phyloP scores from a whole-genome alignment of 2,329 filamentous ascomycete genomes.

The Coniochaeta sp. region DNA sequence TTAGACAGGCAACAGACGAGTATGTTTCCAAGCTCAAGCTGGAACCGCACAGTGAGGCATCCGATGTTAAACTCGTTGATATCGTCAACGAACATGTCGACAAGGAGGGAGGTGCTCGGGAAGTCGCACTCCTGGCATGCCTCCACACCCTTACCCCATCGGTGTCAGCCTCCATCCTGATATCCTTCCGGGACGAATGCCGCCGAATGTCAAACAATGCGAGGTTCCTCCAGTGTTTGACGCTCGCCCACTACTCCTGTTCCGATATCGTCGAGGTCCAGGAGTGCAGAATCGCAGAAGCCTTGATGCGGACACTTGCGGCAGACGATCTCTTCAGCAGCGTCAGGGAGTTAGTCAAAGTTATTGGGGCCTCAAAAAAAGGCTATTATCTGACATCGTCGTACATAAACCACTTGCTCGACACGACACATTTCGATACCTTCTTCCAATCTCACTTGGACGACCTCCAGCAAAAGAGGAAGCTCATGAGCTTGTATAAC shows the following conservation, averaged over 20 bases:
- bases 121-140: slow-evolving; percentile 8
- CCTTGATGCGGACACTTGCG: slow-evolving; percentile 6
- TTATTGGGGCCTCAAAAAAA: slow-evolving; percentile 3
- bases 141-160: slow-evolving; percentile 7
- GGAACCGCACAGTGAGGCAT: slow-evolving; percentile 1
- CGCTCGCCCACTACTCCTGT: slow-evolving; percentile 3
- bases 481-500: slow-evolving; percentile 9
- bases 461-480: slow-evolving; percentile 4
- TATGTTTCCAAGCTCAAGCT: slow-evolving; percentile 7
- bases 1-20: slow-evolving; percentile 7
- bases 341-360: slow-evolving; percentile 6
- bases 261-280: slow-evolving; percentile 1
- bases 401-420: slow-evolving; percentile 6
- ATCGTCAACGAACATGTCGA: slow-evolving; percentile 7
- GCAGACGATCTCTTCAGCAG: slow-evolving; percentile 7
- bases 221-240: slow-evolving; percentile 8
- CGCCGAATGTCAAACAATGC: neutral
- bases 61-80: slow-evolving; percentile 7
- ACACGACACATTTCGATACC: slow-evolving; percentile 1
- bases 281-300: slow-evolving; percentile 7
- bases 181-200: slow-evolving; percentile 8
- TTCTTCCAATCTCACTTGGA: slow-evolving; percentile 5
- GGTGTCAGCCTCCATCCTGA: slow-evolving; percentile 1
- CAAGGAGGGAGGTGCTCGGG: slow-evolving; percentile 5
- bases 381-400: slow-evolving; percentile 3